These are phyloP conservation scores for Coemansia javaensis DNA, from an alignment of 192 early-diverging fungal genomes.

Conservation along the genomic window DNA sequence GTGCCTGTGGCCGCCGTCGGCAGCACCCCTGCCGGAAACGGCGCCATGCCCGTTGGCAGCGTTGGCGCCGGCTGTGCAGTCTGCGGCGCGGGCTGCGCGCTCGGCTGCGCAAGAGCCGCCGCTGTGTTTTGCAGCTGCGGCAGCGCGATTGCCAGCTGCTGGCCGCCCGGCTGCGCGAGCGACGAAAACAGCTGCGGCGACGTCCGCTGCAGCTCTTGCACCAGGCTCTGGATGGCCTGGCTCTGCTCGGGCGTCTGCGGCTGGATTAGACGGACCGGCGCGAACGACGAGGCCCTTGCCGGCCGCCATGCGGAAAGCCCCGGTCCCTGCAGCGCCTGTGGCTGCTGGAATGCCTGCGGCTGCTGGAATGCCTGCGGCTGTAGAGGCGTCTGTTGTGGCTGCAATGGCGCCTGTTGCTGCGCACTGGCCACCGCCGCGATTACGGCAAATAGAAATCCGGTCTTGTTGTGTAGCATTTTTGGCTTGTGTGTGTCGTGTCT, in stretches of 20 bases:
- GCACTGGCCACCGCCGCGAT: not conserved
- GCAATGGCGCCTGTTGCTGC: not conserved
- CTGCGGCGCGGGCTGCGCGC: not conserved
- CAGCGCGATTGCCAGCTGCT: constrained; percentile 36
- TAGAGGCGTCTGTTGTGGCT: not conserved
- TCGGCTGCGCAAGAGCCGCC: not conserved
- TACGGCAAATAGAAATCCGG: no score
- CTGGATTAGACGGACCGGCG: constrained; percentile 44
- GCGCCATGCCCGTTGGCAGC: not conserved
- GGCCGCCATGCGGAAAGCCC: no score
- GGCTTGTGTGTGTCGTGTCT: no score
- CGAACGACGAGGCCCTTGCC: constrained; percentile 20
- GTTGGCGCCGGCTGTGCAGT: not conserved
- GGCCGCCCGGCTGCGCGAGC: constrained; percentile 16
- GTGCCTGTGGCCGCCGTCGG: no score
- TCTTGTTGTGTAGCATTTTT: no score
- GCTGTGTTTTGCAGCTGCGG: constrained; percentile 1
- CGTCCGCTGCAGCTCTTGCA: constrained; percentile 35
- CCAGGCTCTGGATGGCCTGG: constrained; percentile 37
- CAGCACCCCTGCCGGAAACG: no score
- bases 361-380: no score
- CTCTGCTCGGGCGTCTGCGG: constrained; percentile 37
- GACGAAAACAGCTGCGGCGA: constrained; percentile 38
- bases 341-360: no score
- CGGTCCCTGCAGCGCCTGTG: no score